Base-by-base conservation (phyloP, 805 yeast genomes). In the Metschnikowia amazonensis region DNA sequence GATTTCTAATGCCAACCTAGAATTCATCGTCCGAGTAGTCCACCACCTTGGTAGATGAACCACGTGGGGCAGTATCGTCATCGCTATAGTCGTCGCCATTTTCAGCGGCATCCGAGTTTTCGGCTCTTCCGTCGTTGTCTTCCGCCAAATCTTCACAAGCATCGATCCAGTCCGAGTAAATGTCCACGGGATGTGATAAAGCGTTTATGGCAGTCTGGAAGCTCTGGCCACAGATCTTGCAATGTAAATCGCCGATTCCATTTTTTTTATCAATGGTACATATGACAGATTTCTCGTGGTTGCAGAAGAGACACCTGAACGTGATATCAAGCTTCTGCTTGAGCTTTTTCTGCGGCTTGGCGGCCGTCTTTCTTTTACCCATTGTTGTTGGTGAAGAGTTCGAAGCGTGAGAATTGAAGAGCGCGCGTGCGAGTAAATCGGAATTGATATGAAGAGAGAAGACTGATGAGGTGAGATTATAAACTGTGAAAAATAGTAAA, bases 151-250 rank as follows among this genome's bases (percentile, higher is more conserved):
- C 89, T 58, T 86, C 95, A 67, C 92, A 86, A 1, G 98, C 98
- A 71, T 92, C 99, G 43, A 89, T 89, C 99, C 99, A 92, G 64
- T 92, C 98, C 40, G 95, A 84, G 62, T 92, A 92, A 13, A 92
- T 86, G 67, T 92, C 99, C 34, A 92, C 89, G 0, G 99, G 96
- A 47, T 87, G 96, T 13, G 89, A 81, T 42, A 85, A 70, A 3
- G 88, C 79, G 63, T 88, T 88, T 55, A 90, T 88, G 38, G 89
- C 81, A 3, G 95, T 80, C 64, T 90, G 97, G 72, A 94, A 92
- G 31, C 80, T 77, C 64, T 90, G 97, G 0, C 97, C 97, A 63
- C 99, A 92, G 28, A 89, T 84, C 62, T 94, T 94, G 65, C 99
- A 92, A 51, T 79, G 81, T 48, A 94, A 67, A 20, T 84, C 80